Conservation (phyloP, 768 basidiomycete species). For the Trametes meyenii region DNA sequence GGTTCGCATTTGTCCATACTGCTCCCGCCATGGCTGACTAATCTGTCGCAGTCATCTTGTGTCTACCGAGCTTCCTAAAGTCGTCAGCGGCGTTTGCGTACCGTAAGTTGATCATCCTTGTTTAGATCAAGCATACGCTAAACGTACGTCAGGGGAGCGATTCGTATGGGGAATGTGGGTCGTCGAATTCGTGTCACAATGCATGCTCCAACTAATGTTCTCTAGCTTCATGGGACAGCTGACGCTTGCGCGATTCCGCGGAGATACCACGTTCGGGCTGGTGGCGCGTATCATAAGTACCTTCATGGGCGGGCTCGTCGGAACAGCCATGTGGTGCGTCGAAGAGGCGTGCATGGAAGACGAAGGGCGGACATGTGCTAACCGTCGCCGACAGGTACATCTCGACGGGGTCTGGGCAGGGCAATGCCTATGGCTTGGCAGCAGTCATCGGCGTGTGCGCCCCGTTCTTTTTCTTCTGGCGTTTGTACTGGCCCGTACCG, state of each 20-base stretch:
- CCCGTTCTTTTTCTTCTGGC: slow-evolving; percentile 71
- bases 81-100: slow-evolving; percentile 60
- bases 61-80: slow-evolving; percentile 60
- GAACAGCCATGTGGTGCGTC: slow-evolving; percentile 67
- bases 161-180: slow-evolving; percentile 74
- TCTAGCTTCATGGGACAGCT: slow-evolving; percentile 75
- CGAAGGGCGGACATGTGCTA: slow-evolving; percentile 2
- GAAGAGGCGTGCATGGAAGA: neutral
- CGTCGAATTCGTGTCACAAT: neutral
- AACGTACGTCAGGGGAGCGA: slow-evolving; percentile 49
- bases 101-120: slow-evolving; percentile 40
- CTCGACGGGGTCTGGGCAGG: slow-evolving; percentile 59
- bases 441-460: slow-evolving; percentile 69
- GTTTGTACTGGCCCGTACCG: slow-evolving; percentile 73
- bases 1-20: slow-evolving; percentile 34
- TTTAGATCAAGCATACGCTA: neutral
- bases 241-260: slow-evolving; percentile 69
- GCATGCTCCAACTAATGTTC: neutral
- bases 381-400: slow-evolving; percentile 55
- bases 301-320: slow-evolving; percentile 63
- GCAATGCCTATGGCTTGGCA: slow-evolving; percentile 71
- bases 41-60: slow-evolving; percentile 49
- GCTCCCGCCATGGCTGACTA: neutral
- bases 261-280: slow-evolving; percentile 73
- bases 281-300: slow-evolving; percentile 64